phyloP scores from a whole-genome alignment of 2,329 filamentous ascomycete genomes.

The Talaromyces funiculosus region DNA sequence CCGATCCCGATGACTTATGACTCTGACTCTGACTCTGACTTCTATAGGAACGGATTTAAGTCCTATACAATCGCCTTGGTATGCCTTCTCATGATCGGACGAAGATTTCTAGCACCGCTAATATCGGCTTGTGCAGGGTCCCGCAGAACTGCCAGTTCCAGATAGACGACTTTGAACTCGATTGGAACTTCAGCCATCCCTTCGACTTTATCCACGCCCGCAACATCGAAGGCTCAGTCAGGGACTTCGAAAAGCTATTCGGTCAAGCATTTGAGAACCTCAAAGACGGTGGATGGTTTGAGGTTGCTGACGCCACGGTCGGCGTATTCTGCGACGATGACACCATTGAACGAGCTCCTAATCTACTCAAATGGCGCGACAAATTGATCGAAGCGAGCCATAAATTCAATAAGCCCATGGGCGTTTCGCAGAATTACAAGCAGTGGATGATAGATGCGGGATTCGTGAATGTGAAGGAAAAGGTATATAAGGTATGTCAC shows the following conservation, averaged over 20 bases:
- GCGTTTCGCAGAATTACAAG: background rate
- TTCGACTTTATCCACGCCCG: slow-evolving; percentile 27
- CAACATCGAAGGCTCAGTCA: slow-evolving; percentile 23
- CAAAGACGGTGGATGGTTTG: slow-evolving; percentile 25
- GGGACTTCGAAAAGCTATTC: slow-evolving; percentile 22
- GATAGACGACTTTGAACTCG: slow-evolving; percentile 24
- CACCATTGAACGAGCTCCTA: background rate
- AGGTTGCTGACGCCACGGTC: slow-evolving; percentile 23
- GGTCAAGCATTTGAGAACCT: slow-evolving; percentile 22
- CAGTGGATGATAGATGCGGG: slow-evolving; percentile 7
- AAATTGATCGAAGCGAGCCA: background rate
- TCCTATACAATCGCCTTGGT: slow-evolving; percentile 20
- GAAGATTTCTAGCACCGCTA: background rate
- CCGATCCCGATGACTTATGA: background rate
- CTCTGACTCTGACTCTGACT: background rate
- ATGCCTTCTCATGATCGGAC: slow-evolving; percentile 13
- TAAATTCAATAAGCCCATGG: slow-evolving; percentile 8
- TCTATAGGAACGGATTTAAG: slow-evolving; percentile 16
- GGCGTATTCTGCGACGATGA: slow-evolving; percentile 4
- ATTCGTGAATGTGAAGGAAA: slow-evolving; percentile 10
- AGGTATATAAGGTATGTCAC: slow-evolving; percentile 16
- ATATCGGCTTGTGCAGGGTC: background rate
- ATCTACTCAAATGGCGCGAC: background rate
- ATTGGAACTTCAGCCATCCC: slow-evolving; percentile 21
- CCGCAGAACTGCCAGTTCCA: slow-evolving; percentile 12